These are phyloP conservation scores for Kwoniella bestiolae DNA, from an alignment of 768 basidiomycete species.

Conservation along the genomic window DNA sequence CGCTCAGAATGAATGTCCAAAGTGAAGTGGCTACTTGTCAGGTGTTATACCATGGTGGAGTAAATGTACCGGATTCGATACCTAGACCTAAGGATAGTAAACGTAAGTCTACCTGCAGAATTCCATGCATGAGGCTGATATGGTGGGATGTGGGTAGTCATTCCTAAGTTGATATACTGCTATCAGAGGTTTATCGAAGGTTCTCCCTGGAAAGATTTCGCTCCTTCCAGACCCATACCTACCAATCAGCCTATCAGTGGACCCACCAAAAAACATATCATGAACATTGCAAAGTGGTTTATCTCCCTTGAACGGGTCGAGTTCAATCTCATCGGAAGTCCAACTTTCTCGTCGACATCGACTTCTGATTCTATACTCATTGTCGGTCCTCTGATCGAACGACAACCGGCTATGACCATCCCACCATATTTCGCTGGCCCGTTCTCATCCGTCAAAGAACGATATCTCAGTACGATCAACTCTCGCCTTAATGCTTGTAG, in stretches of 20 bases:
- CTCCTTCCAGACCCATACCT: neutral
- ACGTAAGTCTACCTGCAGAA: too few relatives aligned
- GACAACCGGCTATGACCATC: neutral
- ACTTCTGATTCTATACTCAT: neutral
- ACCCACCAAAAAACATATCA: neutral
- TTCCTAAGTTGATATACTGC: conserved; percentile 3
- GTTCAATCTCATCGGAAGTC: conserved; percentile 13
- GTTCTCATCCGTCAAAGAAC: conserved; percentile 4
- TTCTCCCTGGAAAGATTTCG: neutral
- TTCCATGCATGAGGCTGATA: too few relatives aligned
- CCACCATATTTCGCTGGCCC: conserved; percentile 20
- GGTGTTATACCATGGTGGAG: neutral
- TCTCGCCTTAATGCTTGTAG: neutral
- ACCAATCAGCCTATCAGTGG: neutral
- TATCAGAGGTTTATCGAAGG: conserved; percentile 9
- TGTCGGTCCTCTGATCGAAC: conserved; percentile 10
- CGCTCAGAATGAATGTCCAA: conserved; percentile 1
- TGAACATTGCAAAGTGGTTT: neutral
- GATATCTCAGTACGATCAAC: conserved; percentile 6
- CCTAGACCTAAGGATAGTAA: conserved; percentile 3
- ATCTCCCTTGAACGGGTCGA: neutral
- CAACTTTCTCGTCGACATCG: neutral
- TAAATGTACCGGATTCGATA: neutral
- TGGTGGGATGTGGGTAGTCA: too few relatives aligned
- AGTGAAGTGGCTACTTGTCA: conserved; percentile 9